Conservation (phyloP, 306 rosid species). For the Castanea mollissima region DNA sequence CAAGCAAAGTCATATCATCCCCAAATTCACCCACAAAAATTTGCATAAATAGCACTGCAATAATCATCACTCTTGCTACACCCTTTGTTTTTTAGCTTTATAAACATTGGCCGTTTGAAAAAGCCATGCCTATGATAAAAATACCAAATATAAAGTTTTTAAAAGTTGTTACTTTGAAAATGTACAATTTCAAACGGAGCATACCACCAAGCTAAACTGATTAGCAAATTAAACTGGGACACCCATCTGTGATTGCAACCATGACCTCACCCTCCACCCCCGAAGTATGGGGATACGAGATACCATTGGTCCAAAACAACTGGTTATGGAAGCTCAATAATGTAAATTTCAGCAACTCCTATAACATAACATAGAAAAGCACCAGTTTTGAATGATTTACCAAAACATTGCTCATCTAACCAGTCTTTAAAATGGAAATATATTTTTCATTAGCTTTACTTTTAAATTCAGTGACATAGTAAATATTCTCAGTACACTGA, state of each 20-base stretch:
- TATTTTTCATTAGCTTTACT: not conserved
- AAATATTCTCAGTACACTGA: not conserved
- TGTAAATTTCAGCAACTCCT: not conserved
- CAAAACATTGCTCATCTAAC: too few relatives aligned
- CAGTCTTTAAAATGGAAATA: not conserved
- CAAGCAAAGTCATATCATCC: too few relatives aligned
- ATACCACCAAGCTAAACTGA: not conserved
- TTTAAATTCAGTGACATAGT: conserved; percentile 6
- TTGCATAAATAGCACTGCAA: too few relatives aligned
- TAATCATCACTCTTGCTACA: too few relatives aligned
- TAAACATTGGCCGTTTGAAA: too few relatives aligned
- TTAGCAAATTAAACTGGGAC: not conserved
- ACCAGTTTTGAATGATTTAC: not conserved
- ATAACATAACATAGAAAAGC: not conserved
- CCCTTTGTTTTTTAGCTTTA: too few relatives aligned
- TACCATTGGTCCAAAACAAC: not conserved
- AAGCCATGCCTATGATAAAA: too few relatives aligned
- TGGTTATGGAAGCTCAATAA: not conserved
- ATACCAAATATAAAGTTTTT: too few relatives aligned
- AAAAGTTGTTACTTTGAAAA: too few relatives aligned
- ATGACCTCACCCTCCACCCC: not conserved
- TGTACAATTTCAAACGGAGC: too few relatives aligned
- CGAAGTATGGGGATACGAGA: not conserved
- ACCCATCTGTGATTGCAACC: not conserved
- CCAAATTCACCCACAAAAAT: too few relatives aligned